Percentiles rank a stretch among this genome's conserved stretches.
phyloP scores from a whole-genome alignment of 495 filamentous ascomycete species.

The Aspergillus nanangensis region DNA sequence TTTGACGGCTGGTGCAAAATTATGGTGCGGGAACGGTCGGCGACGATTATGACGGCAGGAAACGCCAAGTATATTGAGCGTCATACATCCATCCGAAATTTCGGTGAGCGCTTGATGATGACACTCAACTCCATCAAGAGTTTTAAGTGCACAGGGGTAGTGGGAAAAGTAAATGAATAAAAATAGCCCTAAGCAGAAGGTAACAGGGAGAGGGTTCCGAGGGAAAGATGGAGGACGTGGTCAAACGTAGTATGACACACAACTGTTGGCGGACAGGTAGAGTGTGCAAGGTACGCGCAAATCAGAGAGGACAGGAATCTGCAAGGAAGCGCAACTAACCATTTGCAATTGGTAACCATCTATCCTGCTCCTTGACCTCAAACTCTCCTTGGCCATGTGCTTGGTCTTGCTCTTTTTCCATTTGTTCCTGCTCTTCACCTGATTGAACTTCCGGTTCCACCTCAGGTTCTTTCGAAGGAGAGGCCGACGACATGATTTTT shows the following conservation, averaged over 20 bases:
- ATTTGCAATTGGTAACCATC: conserved; percentile 99
- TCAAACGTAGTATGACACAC: conserved; percentile 31
- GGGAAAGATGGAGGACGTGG: conserved; percentile 16
- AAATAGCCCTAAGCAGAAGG: no score
- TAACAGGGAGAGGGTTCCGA: no score
- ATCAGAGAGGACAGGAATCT: conserved; percentile 49
- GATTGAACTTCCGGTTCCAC: conserved; percentile 91
- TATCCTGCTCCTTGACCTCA: conserved; percentile 99
- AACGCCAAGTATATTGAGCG: no score
- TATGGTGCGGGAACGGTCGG: no score
- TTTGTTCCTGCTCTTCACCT: conserved; percentile 76
- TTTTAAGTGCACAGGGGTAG: no score
- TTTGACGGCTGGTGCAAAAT: no score
- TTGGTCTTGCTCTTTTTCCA: conserved; percentile 66
- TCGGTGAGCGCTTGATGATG: no score
- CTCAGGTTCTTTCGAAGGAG: conserved; percentile 77
- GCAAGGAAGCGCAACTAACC: conserved; percentile 71
- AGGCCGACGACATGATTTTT: conserved; percentile 91
- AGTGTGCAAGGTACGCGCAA: conserved; percentile 52
- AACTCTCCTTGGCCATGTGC: conserved; percentile 73
- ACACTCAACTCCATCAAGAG: no score
- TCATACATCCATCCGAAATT: no score
- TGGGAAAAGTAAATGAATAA: no score
- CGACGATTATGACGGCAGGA: no score
- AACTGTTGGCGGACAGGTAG: conserved; percentile 43